Evolutionary conservation across 768 basidiomycete genomes (phyloP).

Genomic region (Podaxis carcinomalis): DNA sequence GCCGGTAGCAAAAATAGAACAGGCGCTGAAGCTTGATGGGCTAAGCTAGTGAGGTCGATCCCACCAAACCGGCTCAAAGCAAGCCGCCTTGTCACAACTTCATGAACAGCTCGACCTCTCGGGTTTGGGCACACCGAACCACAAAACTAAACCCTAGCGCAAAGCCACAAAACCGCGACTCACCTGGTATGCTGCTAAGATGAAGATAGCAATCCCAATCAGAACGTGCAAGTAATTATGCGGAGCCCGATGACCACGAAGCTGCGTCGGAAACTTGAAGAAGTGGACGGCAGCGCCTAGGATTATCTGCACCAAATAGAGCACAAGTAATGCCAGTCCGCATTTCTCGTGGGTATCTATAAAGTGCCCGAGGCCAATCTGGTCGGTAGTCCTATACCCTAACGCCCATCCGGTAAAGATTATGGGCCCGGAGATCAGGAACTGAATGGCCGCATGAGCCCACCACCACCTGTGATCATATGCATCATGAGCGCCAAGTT

Average conservation of each 20-base stretch:
- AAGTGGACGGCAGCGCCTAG: constrained; percentile 51
- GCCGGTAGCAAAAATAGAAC: constrained; percentile 1
- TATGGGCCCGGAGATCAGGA: constrained; percentile 47
- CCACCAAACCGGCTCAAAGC: too few species aligned
- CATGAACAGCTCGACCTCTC: neutral
- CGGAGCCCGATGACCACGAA: constrained; percentile 38
- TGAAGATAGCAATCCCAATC: constrained; percentile 51
- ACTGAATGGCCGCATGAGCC: constrained; percentile 46
- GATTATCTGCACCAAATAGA: constrained; percentile 48
- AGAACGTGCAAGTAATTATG: constrained; percentile 54
- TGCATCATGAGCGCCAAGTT: neutral
- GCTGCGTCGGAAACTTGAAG: constrained; percentile 37
- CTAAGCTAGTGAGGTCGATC: too few species aligned
- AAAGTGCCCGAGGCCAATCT: constrained; percentile 27
- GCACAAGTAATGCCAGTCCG: constrained; percentile 47
- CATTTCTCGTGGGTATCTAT: constrained; percentile 46
- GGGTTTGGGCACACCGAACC: neutral
- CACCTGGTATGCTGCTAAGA: constrained; percentile 49
- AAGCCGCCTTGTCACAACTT: neutral
- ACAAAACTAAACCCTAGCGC: neutral
- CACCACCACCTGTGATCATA: constrained; percentile 39
- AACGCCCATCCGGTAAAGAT: constrained; percentile 46
- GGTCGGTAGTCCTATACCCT: constrained; percentile 34
- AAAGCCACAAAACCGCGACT: neutral
- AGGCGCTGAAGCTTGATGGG: neutral